phyloP scores from a whole-genome alignment of 768 basidiomycete genomes.

The Auricularia auricula-judae region DNA sequence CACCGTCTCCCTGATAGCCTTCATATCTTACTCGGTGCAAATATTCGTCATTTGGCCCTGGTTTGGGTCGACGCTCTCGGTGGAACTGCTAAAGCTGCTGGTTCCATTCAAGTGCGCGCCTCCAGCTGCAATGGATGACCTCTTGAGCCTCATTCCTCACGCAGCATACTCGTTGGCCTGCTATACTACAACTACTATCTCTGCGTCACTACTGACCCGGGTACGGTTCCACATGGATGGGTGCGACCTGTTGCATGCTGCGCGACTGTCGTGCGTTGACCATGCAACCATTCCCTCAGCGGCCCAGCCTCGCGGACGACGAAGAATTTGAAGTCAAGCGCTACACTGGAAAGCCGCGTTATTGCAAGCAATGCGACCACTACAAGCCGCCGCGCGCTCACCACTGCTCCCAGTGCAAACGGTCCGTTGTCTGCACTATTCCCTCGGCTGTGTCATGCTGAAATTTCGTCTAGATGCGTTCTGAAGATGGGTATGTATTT shows the following conservation, averaged over 20 bases:
- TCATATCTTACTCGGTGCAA: constrained; percentile 85
- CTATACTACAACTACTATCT: constrained; percentile 84
- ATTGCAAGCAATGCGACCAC: constrained; percentile 73
- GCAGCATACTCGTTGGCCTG: constrained; percentile 62
- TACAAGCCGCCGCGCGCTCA: constrained; percentile 87
- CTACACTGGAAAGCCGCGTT: constrained; percentile 69
- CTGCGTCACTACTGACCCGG: constrained; percentile 76
- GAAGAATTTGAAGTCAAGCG: constrained; percentile 89
- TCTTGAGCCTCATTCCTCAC: neutral
- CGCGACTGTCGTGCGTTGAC: neutral
- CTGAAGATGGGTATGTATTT: constrained; percentile 70
- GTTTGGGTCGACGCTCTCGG: constrained; percentile 67
- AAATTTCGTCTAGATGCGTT: constrained; percentile 44
- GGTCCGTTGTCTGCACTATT: constrained; percentile 31
- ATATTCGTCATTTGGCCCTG: constrained; percentile 88
- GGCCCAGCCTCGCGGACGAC: constrained; percentile 52
- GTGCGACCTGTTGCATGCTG: constrained; percentile 28
- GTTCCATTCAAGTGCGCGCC: constrained; percentile 79
- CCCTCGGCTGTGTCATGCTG: neutral
- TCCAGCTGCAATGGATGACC: neutral
- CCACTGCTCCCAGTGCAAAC: constrained; percentile 83
- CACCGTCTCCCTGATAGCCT: constrained; percentile 64
- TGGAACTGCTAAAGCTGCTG: constrained; percentile 67
- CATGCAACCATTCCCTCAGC: constrained; percentile 28
- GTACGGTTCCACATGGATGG: constrained; percentile 69